Conservation (phyloP, 2,329 filamentous ascomycete species). For the Davidsoniella neocaledoniae region DNA sequence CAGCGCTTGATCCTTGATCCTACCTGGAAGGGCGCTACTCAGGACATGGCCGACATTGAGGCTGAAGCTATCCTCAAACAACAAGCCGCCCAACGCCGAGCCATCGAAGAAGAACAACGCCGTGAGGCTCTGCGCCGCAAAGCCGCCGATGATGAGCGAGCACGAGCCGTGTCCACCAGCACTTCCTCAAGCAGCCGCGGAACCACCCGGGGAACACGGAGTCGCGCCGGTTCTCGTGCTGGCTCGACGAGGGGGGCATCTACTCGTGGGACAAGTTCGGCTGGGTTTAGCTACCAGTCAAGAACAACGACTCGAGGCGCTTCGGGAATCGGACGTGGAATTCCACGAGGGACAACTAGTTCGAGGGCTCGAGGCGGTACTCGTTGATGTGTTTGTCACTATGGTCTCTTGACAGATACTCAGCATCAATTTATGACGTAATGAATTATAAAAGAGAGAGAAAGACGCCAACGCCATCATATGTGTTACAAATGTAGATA, state of each 20-base stretch:
- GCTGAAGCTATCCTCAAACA: conserved; percentile 57
- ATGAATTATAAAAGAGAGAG: background rate
- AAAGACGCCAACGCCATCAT: background rate
- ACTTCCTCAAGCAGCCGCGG: conserved; percentile 17
- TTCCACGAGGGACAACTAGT: conserved; percentile 17
- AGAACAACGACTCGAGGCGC: conserved; percentile 15
- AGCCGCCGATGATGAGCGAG: conserved; percentile 43
- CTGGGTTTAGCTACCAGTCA: conserved; percentile 18
- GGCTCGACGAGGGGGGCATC: background rate
- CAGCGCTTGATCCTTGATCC: conserved; percentile 81
- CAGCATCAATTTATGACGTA: background rate
- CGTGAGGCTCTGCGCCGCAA: conserved; percentile 51
- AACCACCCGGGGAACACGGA: conserved; percentile 15
- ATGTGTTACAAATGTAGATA: background rate
- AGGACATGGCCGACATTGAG: conserved; percentile 76
- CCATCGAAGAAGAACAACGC: conserved; percentile 61
- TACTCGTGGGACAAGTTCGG: conserved; percentile 13
- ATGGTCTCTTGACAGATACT: background rate
- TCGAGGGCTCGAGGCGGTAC: conserved; percentile 4
- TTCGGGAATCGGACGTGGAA: conserved; percentile 22
- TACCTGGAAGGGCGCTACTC: conserved; percentile 72
- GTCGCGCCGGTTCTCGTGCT: background rate
- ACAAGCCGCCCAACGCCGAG: conserved; percentile 60
- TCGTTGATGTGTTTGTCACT: background rate
- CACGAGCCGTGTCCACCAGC: conserved; percentile 17